These are phyloP conservation scores for Sisymbrium irio DNA, from an alignment of 345 rosid species.

Conservation along the genomic window DNA sequence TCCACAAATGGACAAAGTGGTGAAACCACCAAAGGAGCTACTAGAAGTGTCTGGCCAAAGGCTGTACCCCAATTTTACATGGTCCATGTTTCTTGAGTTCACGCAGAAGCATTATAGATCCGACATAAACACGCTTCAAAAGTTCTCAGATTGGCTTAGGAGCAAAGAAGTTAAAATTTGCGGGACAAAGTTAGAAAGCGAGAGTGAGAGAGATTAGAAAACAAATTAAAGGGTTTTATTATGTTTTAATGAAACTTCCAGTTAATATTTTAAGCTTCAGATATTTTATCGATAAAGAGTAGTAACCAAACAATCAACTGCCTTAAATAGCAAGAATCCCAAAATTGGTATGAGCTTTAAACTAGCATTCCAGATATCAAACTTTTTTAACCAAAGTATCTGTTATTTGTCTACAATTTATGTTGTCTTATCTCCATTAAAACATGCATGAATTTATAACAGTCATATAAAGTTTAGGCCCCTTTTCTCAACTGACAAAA, in stretches of 20 bases:
- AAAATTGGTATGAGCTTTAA: background rate
- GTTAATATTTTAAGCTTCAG: background rate
- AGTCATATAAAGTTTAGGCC: background rate
- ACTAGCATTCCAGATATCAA: background rate
- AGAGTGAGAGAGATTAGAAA: background rate
- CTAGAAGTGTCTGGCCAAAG: background rate
- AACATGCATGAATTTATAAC: background rate
- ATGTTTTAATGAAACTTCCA: background rate
- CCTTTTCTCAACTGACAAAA: background rate
- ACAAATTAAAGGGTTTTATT: background rate
- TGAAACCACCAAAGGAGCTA: constrained; percentile 57
- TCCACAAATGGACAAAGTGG: constrained; percentile 57
- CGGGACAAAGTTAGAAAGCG: background rate
- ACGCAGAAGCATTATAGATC: constrained; percentile 36
- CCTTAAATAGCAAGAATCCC: background rate
- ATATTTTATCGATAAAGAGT: background rate
- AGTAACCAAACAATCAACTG: background rate
- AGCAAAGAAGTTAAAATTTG: constrained; percentile 1
- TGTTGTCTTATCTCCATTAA: background rate
- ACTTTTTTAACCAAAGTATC: background rate
- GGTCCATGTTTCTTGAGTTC: constrained; percentile 61
- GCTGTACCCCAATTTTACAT: constrained; percentile 63
- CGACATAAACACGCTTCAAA: constrained; percentile 14
- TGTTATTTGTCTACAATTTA: background rate
- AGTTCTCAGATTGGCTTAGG: constrained; percentile 19